These are phyloP conservation scores for Orbilia brochopaga DNA, from an alignment of 2,329 filamentous ascomycete genomes.

Conservation along the genomic window DNA sequence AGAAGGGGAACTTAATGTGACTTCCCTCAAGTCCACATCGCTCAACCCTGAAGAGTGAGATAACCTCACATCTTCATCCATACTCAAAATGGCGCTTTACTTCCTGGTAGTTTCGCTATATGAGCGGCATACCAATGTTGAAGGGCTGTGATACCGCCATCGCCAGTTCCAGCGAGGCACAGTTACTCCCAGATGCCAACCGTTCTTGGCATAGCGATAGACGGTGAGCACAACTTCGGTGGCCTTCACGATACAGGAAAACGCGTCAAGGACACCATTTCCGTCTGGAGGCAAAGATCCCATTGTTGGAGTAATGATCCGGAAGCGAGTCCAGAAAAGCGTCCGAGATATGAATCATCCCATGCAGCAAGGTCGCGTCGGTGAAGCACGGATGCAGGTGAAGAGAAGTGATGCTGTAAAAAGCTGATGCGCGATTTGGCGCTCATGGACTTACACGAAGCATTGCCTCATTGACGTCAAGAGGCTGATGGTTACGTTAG, in stretches of 20 bases:
- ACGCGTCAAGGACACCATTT: slow-evolving; percentile 36
- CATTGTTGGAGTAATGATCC: neutral
- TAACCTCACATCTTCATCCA: neutral
- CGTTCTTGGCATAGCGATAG: neutral
- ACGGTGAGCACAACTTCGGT: slow-evolving; percentile 8
- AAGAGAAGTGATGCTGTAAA: slow-evolving; percentile 37
- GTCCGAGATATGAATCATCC: slow-evolving; percentile 39
- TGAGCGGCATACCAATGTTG: slow-evolving; percentile 11
- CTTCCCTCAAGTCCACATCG: slow-evolving; percentile 20
- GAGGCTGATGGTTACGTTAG: slow-evolving; percentile 72
- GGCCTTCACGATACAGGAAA: slow-evolving; percentile 6
- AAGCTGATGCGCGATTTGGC: slow-evolving; percentile 43
- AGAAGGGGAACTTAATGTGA: slow-evolving; percentile 19
- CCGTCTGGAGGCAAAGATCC: neutral
- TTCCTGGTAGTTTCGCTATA: slow-evolving; percentile 17
- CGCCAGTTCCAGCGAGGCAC: neutral
- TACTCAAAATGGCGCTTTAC: neutral
- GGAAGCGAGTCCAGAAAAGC: slow-evolving; percentile 8
- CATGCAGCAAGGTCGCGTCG: slow-evolving; percentile 46
- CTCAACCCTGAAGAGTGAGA: slow-evolving; percentile 15
- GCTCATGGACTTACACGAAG: slow-evolving; percentile 94
- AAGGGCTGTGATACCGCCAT: slow-evolving; percentile 6
- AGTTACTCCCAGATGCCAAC: neutral
- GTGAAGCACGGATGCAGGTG: slow-evolving; percentile 25
- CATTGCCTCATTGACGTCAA: slow-evolving; percentile 93